Evolutionary conservation across 2,329 filamentous ascomycete genomes (phyloP).

Genomic region (Pezicula carpinea): DNA sequence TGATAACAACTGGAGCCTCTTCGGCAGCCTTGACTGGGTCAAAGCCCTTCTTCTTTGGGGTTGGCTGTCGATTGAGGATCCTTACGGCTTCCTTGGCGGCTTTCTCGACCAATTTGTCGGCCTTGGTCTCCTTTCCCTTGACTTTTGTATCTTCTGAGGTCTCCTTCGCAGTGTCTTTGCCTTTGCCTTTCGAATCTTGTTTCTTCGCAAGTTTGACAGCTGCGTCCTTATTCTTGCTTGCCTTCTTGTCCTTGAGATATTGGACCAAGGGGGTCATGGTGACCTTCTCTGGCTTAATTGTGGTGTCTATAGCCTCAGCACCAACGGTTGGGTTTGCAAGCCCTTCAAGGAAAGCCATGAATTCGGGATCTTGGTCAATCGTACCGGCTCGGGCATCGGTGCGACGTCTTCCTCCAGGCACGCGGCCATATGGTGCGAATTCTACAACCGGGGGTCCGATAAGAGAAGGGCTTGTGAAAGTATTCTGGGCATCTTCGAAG

Average conservation of each 20-base stretch:
- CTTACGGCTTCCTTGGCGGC: constrained; percentile 58
- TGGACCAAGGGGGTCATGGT: constrained; percentile 87
- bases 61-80: constrained; percentile 56
- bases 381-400: constrained; percentile 85
- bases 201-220: constrained; percentile 52
- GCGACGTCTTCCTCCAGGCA: constrained; percentile 69
- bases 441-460: constrained; percentile 77
- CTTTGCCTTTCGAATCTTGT: constrained; percentile 42
- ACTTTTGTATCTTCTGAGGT: constrained; percentile 44
- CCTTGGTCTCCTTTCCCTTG: constrained; percentile 57
- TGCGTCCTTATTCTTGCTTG: constrained; percentile 59
- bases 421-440: constrained; percentile 77
- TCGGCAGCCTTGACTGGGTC: constrained; percentile 5
- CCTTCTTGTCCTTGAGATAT: constrained; percentile 87
- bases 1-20: constrained; percentile 29
- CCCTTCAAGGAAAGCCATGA: constrained; percentile 85
- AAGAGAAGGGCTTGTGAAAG: constrained; percentile 65
- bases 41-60: constrained; percentile 38
- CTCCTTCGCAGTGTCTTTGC: constrained; percentile 42
- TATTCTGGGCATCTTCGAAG: constrained; percentile 81
- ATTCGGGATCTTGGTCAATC: constrained; percentile 94
- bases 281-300: constrained; percentile 47
- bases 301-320: constrained; percentile 44
- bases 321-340: constrained; percentile 64
- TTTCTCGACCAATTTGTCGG: constrained; percentile 58